phyloP scores from a whole-genome alignment of 2,329 filamentous ascomycete genomes.

The Thielaviopsis euricoi region DNA sequence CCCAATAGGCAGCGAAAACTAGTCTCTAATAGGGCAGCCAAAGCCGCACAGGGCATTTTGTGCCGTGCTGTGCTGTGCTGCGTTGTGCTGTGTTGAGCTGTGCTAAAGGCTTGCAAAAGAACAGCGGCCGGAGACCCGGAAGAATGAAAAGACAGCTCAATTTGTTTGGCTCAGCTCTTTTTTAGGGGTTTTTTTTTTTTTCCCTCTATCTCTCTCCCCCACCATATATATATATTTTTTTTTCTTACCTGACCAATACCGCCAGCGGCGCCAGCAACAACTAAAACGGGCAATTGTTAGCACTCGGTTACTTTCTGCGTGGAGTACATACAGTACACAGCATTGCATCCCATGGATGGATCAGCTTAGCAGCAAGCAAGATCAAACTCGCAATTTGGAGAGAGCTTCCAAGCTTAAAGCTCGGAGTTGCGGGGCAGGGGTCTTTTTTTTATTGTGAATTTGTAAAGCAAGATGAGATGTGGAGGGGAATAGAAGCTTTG shows the following conservation, averaged over 20 bases:
- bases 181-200: too few species aligned
- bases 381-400: too few species aligned
- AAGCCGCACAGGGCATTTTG: neutral
- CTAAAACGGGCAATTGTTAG: conserved; percentile 21
- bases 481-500: too few species aligned
- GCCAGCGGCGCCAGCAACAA: conserved; percentile 89
- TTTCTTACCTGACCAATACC: conserved; percentile 85
- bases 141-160: neutral
- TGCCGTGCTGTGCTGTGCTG: conserved; percentile 1
- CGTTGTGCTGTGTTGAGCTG: neutral
- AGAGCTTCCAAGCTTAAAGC: too few species aligned
- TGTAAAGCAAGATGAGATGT: too few species aligned
- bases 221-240: too few species aligned
- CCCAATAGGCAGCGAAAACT: neutral
- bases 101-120: neutral
- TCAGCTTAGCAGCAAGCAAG: too few species aligned
- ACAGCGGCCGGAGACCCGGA: neutral
- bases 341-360: too few species aligned
- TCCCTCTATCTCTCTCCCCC: too few species aligned
- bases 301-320: conserved; percentile 1
- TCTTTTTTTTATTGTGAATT: too few species aligned
- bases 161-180: too few species aligned
- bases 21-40: neutral
- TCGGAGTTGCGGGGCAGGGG: too few species aligned
- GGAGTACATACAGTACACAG: neutral